Evolutionary conservation across 257 asterid genomes (phyloP).

Genomic region (Misopates orontium): DNA sequence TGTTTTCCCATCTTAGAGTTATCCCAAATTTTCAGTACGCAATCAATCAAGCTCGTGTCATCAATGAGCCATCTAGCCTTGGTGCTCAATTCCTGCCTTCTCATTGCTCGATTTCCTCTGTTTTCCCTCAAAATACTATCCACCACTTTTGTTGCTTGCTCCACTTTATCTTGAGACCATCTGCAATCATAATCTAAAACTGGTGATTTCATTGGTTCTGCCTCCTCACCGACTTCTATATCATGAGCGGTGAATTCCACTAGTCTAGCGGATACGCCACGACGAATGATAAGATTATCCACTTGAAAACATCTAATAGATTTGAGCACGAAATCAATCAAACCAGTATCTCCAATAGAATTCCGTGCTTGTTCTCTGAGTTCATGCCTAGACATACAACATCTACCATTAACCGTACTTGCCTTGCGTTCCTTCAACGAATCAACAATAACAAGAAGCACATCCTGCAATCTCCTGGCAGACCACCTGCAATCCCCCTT

Average conservation of each 20-base stretch:
- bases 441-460: conserved; percentile 48
- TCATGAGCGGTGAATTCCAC: conserved; percentile 53
- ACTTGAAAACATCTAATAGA: conserved; percentile 57
- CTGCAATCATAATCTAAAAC: conserved; percentile 27
- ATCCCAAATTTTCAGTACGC: conserved; percentile 33
- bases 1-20: conserved; percentile 30
- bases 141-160: conserved; percentile 32
- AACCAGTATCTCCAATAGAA: conserved; percentile 79
- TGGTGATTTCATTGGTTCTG: conserved; percentile 20
- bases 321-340: conserved; percentile 83
- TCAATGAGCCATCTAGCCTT: conserved; percentile 28
- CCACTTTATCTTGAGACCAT: conserved; percentile 32
- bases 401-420: conserved; percentile 21
- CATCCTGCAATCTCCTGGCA: conserved; percentile 52
- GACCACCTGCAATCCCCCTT: conserved; percentile 70
- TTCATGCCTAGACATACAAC: conserved; percentile 59
- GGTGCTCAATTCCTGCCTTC: conserved; percentile 39
- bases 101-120: conserved; percentile 15
- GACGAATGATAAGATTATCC: conserved; percentile 53
- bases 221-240: conserved; percentile 12
- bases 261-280: conserved; percentile 40
- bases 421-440: conserved; percentile 48
- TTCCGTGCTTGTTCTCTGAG: conserved; percentile 63
- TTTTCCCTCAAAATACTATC: conserved; percentile 28
- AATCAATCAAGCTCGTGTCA: conserved; percentile 37